These are phyloP conservation scores for Penicillium steckii DNA, from an alignment of 495 filamentous ascomycete genomes.

Conservation along the genomic window DNA sequence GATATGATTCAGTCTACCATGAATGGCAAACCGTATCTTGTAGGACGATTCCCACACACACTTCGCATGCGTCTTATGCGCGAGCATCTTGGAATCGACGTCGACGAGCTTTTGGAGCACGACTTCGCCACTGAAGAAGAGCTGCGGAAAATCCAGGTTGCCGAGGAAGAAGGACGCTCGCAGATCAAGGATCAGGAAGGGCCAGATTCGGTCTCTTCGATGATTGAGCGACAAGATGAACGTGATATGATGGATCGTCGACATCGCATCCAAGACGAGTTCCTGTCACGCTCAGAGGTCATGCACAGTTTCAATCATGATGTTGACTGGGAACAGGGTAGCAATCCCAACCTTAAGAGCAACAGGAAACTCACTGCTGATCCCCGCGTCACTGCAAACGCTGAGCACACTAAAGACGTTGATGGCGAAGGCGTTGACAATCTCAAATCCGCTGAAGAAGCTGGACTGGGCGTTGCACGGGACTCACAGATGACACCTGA, in stretches of 20 bases:
- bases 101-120: conserved; percentile 85
- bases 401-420: conserved; percentile 70
- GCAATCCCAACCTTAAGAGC: conserved; percentile 59
- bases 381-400: conserved; percentile 60
- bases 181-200: conserved; percentile 23
- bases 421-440: conserved; percentile 73
- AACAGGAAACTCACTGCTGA: conserved; percentile 62
- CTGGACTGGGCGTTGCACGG: conserved; percentile 56
- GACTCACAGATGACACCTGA: conserved; percentile 64
- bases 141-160: conserved; percentile 40
- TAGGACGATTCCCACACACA: conserved; percentile 90
- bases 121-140: conserved; percentile 56
- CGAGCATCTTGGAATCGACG: conserved; percentile 93
- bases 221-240: conserved; percentile 46
- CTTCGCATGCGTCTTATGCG: conserved; percentile 93
- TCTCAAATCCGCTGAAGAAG: conserved; percentile 55
- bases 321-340: conserved; percentile 64
- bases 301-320: conserved; percentile 85
- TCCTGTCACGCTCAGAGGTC: conserved; percentile 57
- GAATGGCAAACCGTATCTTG: conserved; percentile 82
- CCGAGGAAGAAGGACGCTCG: conserved; percentile 32
- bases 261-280: conserved; percentile 60
- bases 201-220: conserved; percentile 34
- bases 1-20: conserved; percentile 93
- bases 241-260: conserved; percentile 55